Base-by-base conservation (phyloP, 805 yeast genomes). In the Saturnispora sanitii region DNA sequence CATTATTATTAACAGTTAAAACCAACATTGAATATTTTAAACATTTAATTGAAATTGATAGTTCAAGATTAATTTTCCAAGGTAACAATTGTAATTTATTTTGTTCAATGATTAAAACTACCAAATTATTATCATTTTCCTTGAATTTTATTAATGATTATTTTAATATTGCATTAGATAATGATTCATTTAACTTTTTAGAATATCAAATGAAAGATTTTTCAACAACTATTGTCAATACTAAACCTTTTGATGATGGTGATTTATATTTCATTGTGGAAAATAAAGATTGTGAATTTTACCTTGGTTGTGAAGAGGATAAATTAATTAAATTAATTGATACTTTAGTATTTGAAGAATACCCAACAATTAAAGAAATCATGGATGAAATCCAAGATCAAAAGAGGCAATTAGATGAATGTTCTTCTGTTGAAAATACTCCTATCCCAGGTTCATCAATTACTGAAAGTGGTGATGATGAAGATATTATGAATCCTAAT, bases 31-130 rank as follows among this genome's bases (percentile, higher is more conserved):
- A 42, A 8, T 44, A 49, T 4, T 54, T 48, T 22, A 44, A 46
- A 4, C 49, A 51, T 34, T 41, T 36, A 12, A 2, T 60, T 4
- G 50, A 52, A 2, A 35, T 62, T 4, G 51, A 58, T n/a, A 42
- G 51, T 26, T 40, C 53, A 1, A 35, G 37, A 0, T 18, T 56
- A 1, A 43, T 41, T 3, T 6, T 49, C 2, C 36, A 40, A 15
- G 64, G 63, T 3, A 39, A 30, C n/a, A 45, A 47, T 2, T 25
- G 48, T 1, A 42, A 38, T 6, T 9, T 54, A 1, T 45, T 54
- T 1, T 15, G 50, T 4, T 43, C 51, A 4, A 51, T 51, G 16
- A 41, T 51, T 8, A 47, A 47, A 25, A 29, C 42, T 2, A 27
- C 37, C 4, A 49, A 43, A 16, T 29, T 38, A 4, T 9, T 56